Evolutionary conservation across 106 monocot species (phyloP), one percentile per base, ranked within the genome.

Genomic region (Alisma plantagoaquatica): DNA sequence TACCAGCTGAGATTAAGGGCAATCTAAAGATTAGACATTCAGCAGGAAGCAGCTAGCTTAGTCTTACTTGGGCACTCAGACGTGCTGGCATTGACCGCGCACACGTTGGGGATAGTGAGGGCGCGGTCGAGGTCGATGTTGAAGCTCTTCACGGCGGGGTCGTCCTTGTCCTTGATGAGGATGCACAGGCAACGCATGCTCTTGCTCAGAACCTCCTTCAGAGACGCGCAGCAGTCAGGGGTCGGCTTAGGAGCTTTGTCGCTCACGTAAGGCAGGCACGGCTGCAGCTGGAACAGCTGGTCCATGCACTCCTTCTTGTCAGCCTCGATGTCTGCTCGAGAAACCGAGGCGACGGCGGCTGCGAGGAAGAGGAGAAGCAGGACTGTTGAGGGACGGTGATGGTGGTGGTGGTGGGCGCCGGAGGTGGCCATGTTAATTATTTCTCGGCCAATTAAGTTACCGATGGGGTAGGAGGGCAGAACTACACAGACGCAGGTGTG

Each of bases 101-200:
- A 83, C 2, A n/a, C 14, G 27, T 21, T 3, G 23, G 82, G 82
- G 8, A 83, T 73, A 2, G 43, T 4, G 10, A 77, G 41, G 16
- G 82, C 77, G 31, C 60, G 70, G 33, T 54, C 59, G 54, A 51
- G 35, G 30, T 77, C 70, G 59, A 80, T 61, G 30, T 67, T 43
- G n/a, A n/a, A n/a, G n/a, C 76, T 25, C 1, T 72, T 70, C 29
- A 86, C 57, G 15, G 46, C 28, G 12, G 81, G 80, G 15, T 86
- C 61, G 63, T 86, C 52, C 15, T 73, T 56, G 53, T 80, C 80
- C 68, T 68, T 81, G 51, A 86, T 41, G 52, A 86, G 78, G 45
- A 84, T 41, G 46, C 81, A 81, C 18, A 80, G 33, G 49, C 86
- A 86, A 38, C 68, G 69, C 25, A 44, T 49, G 68, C 60, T 77